phyloP scores from a whole-genome alignment of 2,329 filamentous ascomycete species.

The Colletotrichum sojae region DNA sequence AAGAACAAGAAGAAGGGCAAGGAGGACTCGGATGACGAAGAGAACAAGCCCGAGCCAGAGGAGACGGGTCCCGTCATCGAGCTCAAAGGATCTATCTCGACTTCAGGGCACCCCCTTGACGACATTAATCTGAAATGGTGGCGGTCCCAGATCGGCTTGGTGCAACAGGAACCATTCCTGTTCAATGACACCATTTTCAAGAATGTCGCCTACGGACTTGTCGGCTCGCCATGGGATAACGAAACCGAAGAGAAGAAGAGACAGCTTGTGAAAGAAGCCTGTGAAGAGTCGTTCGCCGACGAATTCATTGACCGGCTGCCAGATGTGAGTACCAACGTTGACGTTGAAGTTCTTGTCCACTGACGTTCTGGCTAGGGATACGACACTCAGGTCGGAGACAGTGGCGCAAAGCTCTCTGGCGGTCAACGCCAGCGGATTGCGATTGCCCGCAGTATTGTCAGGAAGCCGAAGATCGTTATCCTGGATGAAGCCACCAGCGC shows the following conservation, averaged over 20 bases:
- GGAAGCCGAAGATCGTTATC: constrained; percentile 78
- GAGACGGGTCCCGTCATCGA: constrained; percentile 59
- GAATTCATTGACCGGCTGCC: constrained; percentile 78
- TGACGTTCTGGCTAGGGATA: constrained; percentile 66
- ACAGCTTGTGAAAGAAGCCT: constrained; percentile 74
- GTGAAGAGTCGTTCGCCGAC: constrained; percentile 76
- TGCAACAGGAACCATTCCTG: constrained; percentile 78
- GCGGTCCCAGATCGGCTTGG: constrained; percentile 74
- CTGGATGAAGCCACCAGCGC: constrained; percentile 85
- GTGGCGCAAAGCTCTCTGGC: constrained; percentile 82
- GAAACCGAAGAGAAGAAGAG: constrained; percentile 68
- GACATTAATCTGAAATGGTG: constrained; percentile 75
- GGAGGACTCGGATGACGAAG: constrained; percentile 49
- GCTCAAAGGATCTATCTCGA: constrained; percentile 66
- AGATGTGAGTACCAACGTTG: constrained; percentile 53
- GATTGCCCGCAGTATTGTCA: constrained; percentile 82
- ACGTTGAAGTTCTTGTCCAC: not conserved
- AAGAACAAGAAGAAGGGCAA: constrained; percentile 49
- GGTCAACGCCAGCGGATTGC: constrained; percentile 88
- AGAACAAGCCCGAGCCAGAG: constrained; percentile 45
- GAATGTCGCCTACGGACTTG: constrained; percentile 73
- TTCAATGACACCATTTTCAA: constrained; percentile 76
- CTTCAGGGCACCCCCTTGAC: constrained; percentile 67
- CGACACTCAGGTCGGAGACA: constrained; percentile 71
- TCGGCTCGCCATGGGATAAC: constrained; percentile 67